Conservation (phyloP, 2,329 filamentous ascomycete species). For the Penicillium sp. region DNA sequence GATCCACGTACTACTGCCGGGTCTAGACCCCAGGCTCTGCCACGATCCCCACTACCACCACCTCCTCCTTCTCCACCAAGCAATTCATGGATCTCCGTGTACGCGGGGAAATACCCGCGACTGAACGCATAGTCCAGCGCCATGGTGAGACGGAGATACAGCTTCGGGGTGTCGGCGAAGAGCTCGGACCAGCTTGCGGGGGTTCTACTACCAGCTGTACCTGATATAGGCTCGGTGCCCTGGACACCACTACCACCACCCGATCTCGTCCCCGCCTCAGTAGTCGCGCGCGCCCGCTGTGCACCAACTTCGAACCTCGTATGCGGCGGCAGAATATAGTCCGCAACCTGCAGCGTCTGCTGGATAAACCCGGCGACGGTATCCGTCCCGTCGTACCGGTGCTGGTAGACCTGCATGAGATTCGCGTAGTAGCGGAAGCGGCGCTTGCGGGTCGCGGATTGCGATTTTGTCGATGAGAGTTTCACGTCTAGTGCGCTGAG, state of each 20-base stretch:
- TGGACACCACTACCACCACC: no score
- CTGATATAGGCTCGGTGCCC: neutral
- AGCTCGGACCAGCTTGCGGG: slow-evolving; percentile 10
- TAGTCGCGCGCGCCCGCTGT: neutral
- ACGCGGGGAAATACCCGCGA: slow-evolving; percentile 8
- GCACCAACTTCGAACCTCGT: neutral
- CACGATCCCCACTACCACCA: neutral
- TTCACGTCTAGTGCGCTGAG: slow-evolving; percentile 4
- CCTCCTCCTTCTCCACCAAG: neutral
- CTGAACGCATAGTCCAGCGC: slow-evolving; percentile 8
- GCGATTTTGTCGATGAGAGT: slow-evolving; percentile 12
- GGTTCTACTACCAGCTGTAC: neutral
- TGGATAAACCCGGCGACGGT: slow-evolving; percentile 10
- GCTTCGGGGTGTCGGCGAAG: neutral
- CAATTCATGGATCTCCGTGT: neutral
- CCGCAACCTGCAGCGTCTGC: slow-evolving; percentile 7
- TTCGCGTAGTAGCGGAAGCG: slow-evolving; percentile 16
- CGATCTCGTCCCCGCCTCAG: no score
- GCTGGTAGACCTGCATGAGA: slow-evolving; percentile 13
- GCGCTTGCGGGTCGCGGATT: slow-evolving; percentile 13
- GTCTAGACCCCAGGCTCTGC: neutral
- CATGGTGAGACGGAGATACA: neutral
- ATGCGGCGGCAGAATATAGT: neutral
- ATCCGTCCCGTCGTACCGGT: slow-evolving; percentile 13
- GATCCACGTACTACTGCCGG: neutral